Evolutionary conservation across 169 alveolate genomes (phyloP), one percentile per base, ranked within the genome.

Genomic region (Babesia ovis): DNA sequence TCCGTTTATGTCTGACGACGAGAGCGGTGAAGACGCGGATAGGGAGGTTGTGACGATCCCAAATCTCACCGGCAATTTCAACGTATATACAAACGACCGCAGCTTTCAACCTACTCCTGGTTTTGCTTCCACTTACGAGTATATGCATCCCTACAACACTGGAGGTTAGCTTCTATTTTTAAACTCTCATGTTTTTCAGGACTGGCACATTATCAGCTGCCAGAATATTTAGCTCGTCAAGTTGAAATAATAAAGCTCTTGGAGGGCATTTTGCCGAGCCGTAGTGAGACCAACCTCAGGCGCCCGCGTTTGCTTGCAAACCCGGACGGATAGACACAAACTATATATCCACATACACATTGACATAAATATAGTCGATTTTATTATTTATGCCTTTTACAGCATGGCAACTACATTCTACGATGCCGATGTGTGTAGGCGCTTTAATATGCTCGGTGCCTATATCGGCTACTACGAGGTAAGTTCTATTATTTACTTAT

Each of bases 391-490:
- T 39, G 14, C n/a, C 14, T 39, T 39, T 14, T 2, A 31, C 4
- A 6, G 9, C n/a, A 50, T 31, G 35, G 79, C 23, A 48, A 14
- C 27, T 4, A 16, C 31, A 12, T 79, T 56, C 29, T 79, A 79
- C 68, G 75, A 53, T 60, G 20, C 39, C 37, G 35, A 37, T 12
- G 74, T 68, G 55, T 70, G 77, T 46, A 37, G 87, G 72, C 82
- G 67, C 61, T 79, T 79, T 46, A 79, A 79, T 37, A 79, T 79
- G 87, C 77, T 79, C 45, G 87, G 87, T 9, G 68, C 61, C 31
- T 79, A 79, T 67, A 57, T 79, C 56, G 56, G 56, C 41, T 69
- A 72, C 56, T 79, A 69, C 62, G 85, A 56, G 48, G 56, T 48
- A 18, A 20, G 56, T 48, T 18, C n/a, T n/a, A n/a, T n/a, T n/a